Evolutionary conservation across 345 rosid genomes (phyloP), one percentile per base, ranked within the genome.

Genomic region (Hibiscus syriacus): DNA sequence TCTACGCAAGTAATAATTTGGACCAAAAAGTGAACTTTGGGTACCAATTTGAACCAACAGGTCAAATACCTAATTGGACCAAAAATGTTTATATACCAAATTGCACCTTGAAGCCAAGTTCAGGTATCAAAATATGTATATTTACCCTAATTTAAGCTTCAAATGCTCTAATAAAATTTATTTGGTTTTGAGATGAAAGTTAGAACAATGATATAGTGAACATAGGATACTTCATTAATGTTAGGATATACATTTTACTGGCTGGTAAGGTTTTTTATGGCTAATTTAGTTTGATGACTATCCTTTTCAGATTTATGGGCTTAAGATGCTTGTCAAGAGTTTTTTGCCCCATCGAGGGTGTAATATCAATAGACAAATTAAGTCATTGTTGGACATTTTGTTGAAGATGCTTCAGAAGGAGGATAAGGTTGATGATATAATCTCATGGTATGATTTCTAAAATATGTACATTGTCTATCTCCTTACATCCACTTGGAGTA

Each of bases 241-340:
- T 50, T 23, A 52, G 38, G n/a, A 34, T 6, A 1, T n/a, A n/a
- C 38, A 34, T 22, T 52, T 53, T 46, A 52, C 48, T 66, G 45
- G 60, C 22, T 53, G 45, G 48, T 11, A 32, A 16, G 14, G 8
- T 7, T 36, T 45, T 57, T 27, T 25, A 16, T 64, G 49, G 19
- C 46, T 60, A 32, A 10, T 4, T 20, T 32, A 5, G 36, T 68
- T 43, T 36, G 61, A 58, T 59, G 22, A 57, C 70, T 68, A 8
- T 66, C 53, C 58, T 68, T 66, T 74, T 79, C 90, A 93, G 97
- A 84, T 87, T 72, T 89, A 83, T 83, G 96, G 88, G 68, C 85
- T 93, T 57, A 93, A 89, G 77, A 74, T 86, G 57, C 87, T 93
- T 61, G 94, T 86, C 67, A 90, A 78, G 82, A 84, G 96, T 72